A percentile compares a stretch with the other conserved stretches of the same genome.
Conservation (phyloP, 2,329 filamentous ascomycete species). For the Hypoxylon sp. region DNA sequence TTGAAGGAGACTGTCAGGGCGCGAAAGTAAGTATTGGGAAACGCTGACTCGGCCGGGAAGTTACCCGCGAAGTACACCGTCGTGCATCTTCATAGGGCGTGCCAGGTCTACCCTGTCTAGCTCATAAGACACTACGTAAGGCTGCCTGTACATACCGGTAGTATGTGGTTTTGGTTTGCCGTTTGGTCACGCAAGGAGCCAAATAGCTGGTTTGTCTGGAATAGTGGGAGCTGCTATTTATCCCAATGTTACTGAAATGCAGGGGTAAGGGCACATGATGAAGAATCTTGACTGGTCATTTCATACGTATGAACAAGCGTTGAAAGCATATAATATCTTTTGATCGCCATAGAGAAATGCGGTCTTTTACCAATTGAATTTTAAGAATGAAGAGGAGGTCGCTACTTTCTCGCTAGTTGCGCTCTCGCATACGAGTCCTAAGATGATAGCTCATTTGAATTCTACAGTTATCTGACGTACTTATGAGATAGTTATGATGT, state of each 20-base stretch:
- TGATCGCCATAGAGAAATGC: slow-evolving; percentile 3
- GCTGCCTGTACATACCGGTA: slow-evolving; percentile 8
- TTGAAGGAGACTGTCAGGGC: slow-evolving; percentile 13
- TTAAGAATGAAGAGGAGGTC: slow-evolving; percentile 3
- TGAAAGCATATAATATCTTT: neutral
- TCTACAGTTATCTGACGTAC: neutral
- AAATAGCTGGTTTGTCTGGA: slow-evolving; percentile 1
- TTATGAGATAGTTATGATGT: slow-evolving; percentile 1
- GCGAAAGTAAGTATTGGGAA: slow-evolving; percentile 14
- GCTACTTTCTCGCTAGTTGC: neutral
- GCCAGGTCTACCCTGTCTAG: slow-evolving; percentile 14
- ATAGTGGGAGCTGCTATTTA: slow-evolving; percentile 12
- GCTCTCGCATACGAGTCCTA: slow-evolving; percentile 2
- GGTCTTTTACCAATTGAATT: neutral
- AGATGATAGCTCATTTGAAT: slow-evolving; percentile 13
- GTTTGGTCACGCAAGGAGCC: slow-evolving; percentile 15
- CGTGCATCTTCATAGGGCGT: slow-evolving; percentile 19
- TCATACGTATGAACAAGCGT: slow-evolving; percentile 1
- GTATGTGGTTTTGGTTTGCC: slow-evolving; percentile 9
- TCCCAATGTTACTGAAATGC: slow-evolving; percentile 6
- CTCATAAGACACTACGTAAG: slow-evolving; percentile 13
- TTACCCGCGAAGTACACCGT: slow-evolving; percentile 13
- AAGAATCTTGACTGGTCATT: slow-evolving; percentile 24
- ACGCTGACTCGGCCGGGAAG: slow-evolving; percentile 28
- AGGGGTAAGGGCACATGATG: slow-evolving; percentile 13